Evolutionary conservation across 192 early-diverging fungal genomes (phyloP), one percentile per base, ranked within the genome.

Genomic region (Pilobolus umbonatus): DNA sequence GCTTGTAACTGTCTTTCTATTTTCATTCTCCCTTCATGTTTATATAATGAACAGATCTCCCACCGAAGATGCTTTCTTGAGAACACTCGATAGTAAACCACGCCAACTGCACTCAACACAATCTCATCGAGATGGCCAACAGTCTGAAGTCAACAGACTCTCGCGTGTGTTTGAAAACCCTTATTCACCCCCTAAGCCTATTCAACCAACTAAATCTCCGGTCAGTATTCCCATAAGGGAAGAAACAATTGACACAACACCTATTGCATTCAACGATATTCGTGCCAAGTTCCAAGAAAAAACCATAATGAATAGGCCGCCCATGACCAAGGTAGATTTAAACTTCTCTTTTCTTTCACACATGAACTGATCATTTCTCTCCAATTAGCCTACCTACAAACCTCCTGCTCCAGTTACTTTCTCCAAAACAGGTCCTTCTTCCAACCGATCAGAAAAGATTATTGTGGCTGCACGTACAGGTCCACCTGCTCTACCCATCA

Each of bases 241-340:
- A 30, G 14, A 22, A 2, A 25, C 3, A 22, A 24, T 45, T 32
- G 55, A 57, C 29, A 45, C 48, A 52, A 39, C 15, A 43, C 19
- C 55, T 25, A 25, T 65, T 15, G 48, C 62, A 8, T 65, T 65
- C 34, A 65, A 65, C 51, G 62, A 65, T 31, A 51, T 65, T 29
- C 55, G 56, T 32, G 62, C 62, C 25, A 64, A 31, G 24, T 64
- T 64, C 26, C 62, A 64, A 43, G 60, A 53, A 19, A 53, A 3
- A 22, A 53, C 9, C 10, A 35, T 53, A 35, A 30, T 32, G n/a
- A 34, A 35, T 24, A 32, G 29, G 24, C 30, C 32, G 51, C 31
- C 36, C 32, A 54, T 25, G 5, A 22, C 32, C 21, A 31, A 36
- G 22, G 8, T 7, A 21, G 17, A 21, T 53, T 34, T 53, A 36